Base-by-base conservation (phyloP, 2,329 filamentous ascomycete species). In the Hymenoscyphus albidus region DNA sequence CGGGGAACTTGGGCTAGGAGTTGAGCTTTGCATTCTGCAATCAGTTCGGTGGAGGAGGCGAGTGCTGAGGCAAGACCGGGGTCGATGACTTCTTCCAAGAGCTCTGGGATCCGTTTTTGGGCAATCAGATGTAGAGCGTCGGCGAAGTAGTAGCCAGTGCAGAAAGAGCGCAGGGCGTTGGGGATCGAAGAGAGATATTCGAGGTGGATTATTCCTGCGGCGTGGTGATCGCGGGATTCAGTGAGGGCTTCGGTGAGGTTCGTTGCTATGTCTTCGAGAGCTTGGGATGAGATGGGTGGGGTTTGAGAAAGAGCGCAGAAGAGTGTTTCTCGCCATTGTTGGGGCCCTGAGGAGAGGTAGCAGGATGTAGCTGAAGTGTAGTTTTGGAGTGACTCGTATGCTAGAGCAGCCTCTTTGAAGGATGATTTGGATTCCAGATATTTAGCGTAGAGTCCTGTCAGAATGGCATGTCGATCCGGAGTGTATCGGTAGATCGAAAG, bases 11-110 rank as follows among this genome's bases (percentile, higher is more conserved):
- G 95, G 0, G 92, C 90, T 58, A 82, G 81, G 2, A 98, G 83
- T 76, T 99, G 95, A 0, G 82, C 82, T 76, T 92, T 92, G 84
- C 94, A 98, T 76, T 99, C 95, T 1, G 95, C 92, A 12, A 99
- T 85, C 65, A 98, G 88, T 75, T 98, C 95, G 0, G 93, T 97
- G 72, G 89, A 93, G 62, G 85, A 87, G 27, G 90, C 89, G 64
- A 95, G 88, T 1, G 91, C 88, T 64, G 98, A 94, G 3, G 88
- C 85, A 5, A 99, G 86, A 1, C 90, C 91, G 0, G 84, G 78
- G 74, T 99, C 94, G 14, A 99, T 83, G 62, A 91, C 84, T 44
- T 65, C 64, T 35, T 79, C 78, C 40, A 98, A 83, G 5, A 96
- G 83, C 0, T 86, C 80, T 0, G 85, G 78, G 16, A 85, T 83